phyloP scores from a whole-genome alignment of 2,329 filamentous ascomycete genomes.

The Simplicillium aogashimaense region DNA sequence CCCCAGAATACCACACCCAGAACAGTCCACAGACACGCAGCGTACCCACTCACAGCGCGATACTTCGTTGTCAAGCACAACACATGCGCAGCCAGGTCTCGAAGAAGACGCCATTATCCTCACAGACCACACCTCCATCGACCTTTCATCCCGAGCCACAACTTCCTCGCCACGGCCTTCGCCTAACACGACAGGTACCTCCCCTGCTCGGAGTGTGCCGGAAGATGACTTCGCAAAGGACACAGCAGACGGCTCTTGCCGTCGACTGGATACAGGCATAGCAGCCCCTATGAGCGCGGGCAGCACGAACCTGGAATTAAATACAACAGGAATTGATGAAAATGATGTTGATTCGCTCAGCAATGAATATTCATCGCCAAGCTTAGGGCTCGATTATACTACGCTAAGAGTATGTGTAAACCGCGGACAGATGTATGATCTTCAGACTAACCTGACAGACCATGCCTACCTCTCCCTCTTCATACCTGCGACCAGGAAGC shows the following conservation, averaged over 20 bases:
- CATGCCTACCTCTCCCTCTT: conserved; percentile 71
- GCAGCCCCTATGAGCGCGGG: not conserved
- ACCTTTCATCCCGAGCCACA: conserved; percentile 25
- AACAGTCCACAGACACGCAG: not conserved
- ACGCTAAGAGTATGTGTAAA: conserved; percentile 38
- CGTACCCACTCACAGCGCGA: too few species aligned
- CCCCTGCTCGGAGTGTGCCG: conserved; percentile 14
- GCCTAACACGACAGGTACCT: conserved; percentile 21
- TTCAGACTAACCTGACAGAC: conserved; percentile 36
- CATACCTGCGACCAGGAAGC: conserved; percentile 77
- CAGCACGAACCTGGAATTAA: not conserved
- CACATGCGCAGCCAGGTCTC: conserved; percentile 11
- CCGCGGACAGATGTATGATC: not conserved
- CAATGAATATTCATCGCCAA: too few species aligned
- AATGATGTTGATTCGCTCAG: too few species aligned
- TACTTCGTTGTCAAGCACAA: not conserved
- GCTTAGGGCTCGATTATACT: conserved; percentile 4
- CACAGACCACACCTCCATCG: conserved; percentile 15
- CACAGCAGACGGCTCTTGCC: conserved; percentile 5
- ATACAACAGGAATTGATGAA: too few species aligned
- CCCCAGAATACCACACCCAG: not conserved
- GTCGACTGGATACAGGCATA: not conserved
- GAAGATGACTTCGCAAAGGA: conserved; percentile 24
- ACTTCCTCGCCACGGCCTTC: conserved; percentile 34
- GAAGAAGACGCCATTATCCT: conserved; percentile 15